These are phyloP conservation scores for Dipteronia sinensis DNA, from an alignment of 345 rosid genomes.

Conservation along the genomic window DNA sequence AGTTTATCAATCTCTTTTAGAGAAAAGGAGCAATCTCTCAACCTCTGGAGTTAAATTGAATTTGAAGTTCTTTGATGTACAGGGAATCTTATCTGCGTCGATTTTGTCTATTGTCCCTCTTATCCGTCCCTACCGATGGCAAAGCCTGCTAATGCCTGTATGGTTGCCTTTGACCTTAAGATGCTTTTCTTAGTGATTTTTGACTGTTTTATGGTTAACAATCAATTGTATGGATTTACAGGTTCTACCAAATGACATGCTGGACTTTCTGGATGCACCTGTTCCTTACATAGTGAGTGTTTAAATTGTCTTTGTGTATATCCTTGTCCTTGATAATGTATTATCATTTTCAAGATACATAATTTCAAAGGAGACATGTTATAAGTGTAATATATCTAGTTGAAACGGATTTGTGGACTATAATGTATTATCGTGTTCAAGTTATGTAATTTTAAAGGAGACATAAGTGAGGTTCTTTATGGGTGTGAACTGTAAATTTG, in stretches of 20 bases:
- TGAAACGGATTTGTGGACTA: neutral
- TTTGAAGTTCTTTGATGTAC: constrained; percentile 23
- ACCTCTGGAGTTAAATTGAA: constrained; percentile 7
- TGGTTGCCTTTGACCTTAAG: constrained; percentile 2
- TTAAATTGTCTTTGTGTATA: neutral
- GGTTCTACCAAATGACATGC: constrained; percentile 96
- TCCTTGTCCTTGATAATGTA: neutral
- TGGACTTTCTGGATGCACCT: constrained; percentile 95
- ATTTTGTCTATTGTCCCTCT: constrained; percentile 76
- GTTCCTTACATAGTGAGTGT: constrained; percentile 90
- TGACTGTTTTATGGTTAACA: constrained; percentile 12
- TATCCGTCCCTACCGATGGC: constrained; percentile 94
- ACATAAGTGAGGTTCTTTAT: neutral
- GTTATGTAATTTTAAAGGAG: neutral
- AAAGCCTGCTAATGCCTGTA: constrained; percentile 96
- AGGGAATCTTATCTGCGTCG: constrained; percentile 88
- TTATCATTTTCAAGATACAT: neutral
- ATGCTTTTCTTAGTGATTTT: constrained; percentile 2
- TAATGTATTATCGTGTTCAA: neutral
- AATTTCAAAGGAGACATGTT: neutral
- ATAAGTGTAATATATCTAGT: neutral
- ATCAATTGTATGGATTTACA: constrained; percentile 36
- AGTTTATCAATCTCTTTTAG: neutral
- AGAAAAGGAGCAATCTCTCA: neutral
- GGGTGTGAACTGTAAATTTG: neutral